A percentile compares a stretch with the other conserved stretches of the same genome.
phyloP scores from a whole-genome alignment of 768 basidiomycete genomes.

The Boletus sp. region DNA sequence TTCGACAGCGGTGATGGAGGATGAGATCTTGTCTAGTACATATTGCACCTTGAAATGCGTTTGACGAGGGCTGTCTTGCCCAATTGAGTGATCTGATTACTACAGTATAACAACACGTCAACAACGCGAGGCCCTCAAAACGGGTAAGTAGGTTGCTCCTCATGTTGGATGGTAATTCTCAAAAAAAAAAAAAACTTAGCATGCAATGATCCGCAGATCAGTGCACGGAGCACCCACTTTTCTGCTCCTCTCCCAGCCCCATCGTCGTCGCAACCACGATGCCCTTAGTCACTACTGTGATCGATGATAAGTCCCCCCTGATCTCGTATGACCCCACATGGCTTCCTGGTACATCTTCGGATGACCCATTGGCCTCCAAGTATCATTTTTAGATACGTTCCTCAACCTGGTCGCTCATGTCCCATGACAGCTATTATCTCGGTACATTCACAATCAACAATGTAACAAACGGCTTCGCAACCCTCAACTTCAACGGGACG shows the following conservation, averaged over 20 bases:
- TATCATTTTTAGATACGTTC: neutral
- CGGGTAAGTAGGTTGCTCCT: no score
- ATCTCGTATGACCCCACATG: conserved; percentile 29
- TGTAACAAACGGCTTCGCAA: conserved; percentile 32
- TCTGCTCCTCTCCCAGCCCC: neutral
- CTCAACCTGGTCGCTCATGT: neutral
- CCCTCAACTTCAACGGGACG: conserved; percentile 49
- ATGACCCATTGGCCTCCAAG: conserved; percentile 15
- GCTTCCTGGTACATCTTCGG: conserved; percentile 15
- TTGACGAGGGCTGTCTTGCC: conserved; percentile 35
- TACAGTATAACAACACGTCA: no score
- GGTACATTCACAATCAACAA: conserved; percentile 42
- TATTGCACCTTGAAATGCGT: conserved; percentile 79
- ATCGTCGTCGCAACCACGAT: conserved; percentile 5
- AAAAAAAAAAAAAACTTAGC: no score
- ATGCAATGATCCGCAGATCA: no score
- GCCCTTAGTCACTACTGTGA: conserved; percentile 25
- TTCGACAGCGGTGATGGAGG: conserved; percentile 15
- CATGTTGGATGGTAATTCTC: no score
- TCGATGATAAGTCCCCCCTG: conserved; percentile 35
- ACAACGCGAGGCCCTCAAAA: no score
- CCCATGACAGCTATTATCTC: conserved; percentile 34
- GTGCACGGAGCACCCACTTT: neutral
- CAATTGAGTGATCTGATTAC: no score
- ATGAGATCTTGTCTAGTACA: no score